Evolutionary conservation across 2,329 filamentous ascomycete species (phyloP), one percentile per base, ranked within the genome.

Genomic region (Rhexocercosporidium sp.): DNA sequence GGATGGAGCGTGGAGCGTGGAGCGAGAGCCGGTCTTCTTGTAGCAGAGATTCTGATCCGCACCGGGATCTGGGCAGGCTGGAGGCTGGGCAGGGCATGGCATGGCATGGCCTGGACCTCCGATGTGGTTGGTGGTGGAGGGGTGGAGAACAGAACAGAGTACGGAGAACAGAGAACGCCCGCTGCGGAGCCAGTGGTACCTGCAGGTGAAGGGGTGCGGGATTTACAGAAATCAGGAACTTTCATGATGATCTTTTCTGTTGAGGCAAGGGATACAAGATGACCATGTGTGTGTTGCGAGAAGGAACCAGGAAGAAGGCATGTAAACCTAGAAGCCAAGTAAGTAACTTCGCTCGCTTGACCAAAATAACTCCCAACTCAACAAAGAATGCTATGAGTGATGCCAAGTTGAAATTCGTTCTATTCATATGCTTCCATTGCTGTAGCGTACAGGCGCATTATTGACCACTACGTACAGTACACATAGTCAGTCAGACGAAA

Each of bases 11-110:
- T 37, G 34, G 31, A 22, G 57, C 22, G 57, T 11, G 39, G 57
- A 44, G 57, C 22, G 25, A 25, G 47, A 29, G 49, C 47, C 34
- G 37, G 31, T n/a, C 60, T 62, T 62, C 60, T 62, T 54, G 60
- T 62, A 62, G 41, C 22, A 41, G 54, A 39, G 31, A 41, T 57
- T 39, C 34, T 41, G 54, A 57, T 41, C 54, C 18, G n/a, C 54
- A 39, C 54, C 41, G 20, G 54, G 54, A 37, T 39, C n/a, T 57
- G 31, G n/a, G 53, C 53, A 39, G 34, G 34, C 34, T 12, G 12
- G 53, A 44, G 14, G 39, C 39, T 12, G 12, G 53, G 34, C 20
- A 1, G 11, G n/a, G 51, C 51, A 39, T 18, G 29, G 31, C 53
- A 37, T 8, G 53, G 18, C 29, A 20, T 29, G 27, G 27, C 18